Evolutionary conservation across 2,329 filamentous ascomycete species (phyloP), one percentile per base, ranked within the genome.

Genomic region (Penicillium sp.): DNA sequence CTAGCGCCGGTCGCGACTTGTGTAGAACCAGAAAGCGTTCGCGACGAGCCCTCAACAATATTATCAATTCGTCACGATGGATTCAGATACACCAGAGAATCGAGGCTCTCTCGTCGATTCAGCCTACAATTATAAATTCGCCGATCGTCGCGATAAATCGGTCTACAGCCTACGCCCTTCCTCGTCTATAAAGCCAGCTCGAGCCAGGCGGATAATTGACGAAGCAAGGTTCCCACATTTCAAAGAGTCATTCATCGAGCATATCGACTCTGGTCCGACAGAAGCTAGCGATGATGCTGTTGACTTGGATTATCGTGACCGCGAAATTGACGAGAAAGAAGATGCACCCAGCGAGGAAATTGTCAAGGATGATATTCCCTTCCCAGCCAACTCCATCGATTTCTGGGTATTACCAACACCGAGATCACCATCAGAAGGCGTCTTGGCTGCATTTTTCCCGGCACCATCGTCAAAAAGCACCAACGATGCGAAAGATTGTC

Each of bases 1-100:
- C 51, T 65, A 65, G 63, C 51, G 61, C 5, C 23, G 10, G 13
- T 15, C 23, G 39, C 23, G 15, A 7, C 41, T 10, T n/a, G 15
- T 9, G 36, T 23, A 21, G 16, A 4, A 39, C 31, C 12, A 33
- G 31, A 33, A 15, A 33, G 31, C 2, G 12, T 33, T 33, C 31
- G 12, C 31, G 31, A 33, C 3, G 13, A 15, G 31, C 10, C 12
- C 15, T 33, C 2, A 15, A 33, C 31, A 33, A 2, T 33, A 6
- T 13, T 13, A 33, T 33, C 3, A 15, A 33, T 33, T 15, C 15
- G 31, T 13, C 31, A 33, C 10, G 15, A 29, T 29, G 28, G 28
- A 29, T 12, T 9, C 8, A 9, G 28, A 29, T 10, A 29, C 28
- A 9, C 7, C 28, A 12, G 10, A 29, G 28, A 8, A 7, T 29